Base-by-base conservation (phyloP, 352 stramenopile species). In the Globisporangium orthogonon region DNA sequence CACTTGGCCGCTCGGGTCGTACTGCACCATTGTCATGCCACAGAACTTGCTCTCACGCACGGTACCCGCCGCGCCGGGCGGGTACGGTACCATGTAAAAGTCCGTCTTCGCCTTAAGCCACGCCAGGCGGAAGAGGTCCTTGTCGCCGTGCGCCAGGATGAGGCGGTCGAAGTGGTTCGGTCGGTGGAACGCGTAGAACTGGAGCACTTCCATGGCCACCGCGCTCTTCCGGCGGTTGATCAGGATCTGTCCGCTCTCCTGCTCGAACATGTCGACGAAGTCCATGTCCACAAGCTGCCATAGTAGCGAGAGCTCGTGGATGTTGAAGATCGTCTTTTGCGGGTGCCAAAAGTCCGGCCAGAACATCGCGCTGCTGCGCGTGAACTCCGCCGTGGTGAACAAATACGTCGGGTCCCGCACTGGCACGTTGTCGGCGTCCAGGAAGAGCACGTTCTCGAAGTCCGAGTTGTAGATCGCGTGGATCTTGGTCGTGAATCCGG, bases 331-430 rank as follows among this genome's bases (percentile, higher is more conserved):
- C 43, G 77, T 88, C 51, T 81, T 74, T 23, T 71, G 56, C 4
- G 82, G 82, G 54, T 89, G 78, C 76, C 76, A 91, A 54, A 88
- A 88, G 48, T 91, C 81, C 7, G 81, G 81, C 80, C 80, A 92
- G 59, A 90, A 91, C 13, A 92, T 48, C 30, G 83, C 73, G 23
- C 78, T 78, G 28, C 60, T 65, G 13, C 58, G 17, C 13, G 29
- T 49, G 40, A 79, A 91, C 62, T 89, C 62, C 3, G 59, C 61
- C 17, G 65, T 64, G 1, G 72, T 40, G 52, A 92, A 92, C 4
- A 92, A 58, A 61, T 74, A 92, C 5, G 70, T 84, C 49, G 80
- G 80, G 53, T 92, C 78, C 11, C 65, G 54, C 14, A 86, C 73
- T 0, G 80, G 74, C 3, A 88, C 67, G 51, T 86, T 90, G 59